These are phyloP conservation scores for Phytophthora niederhauseri DNA, from an alignment of 352 stramenopile species.

Conservation along the genomic window DNA sequence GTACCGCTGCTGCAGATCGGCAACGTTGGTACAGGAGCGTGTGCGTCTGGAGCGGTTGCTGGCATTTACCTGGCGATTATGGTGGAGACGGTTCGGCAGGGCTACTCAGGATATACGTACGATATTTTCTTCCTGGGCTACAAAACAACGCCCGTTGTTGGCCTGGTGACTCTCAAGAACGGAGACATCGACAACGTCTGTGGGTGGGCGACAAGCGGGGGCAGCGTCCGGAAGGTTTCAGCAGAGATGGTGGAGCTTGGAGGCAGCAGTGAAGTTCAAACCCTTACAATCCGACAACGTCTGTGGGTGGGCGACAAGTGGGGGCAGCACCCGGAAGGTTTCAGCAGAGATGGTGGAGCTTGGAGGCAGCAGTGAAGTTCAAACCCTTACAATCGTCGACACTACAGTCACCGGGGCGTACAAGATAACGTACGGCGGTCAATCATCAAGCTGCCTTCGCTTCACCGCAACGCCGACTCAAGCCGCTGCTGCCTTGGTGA, in stretches of 20 bases:
- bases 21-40: slow-evolving; percentile 54
- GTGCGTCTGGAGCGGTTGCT: slow-evolving; percentile 42
- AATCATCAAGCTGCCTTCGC: slow-evolving; percentile 44
- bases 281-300: slow-evolving; percentile 49
- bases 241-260: slow-evolving; percentile 50
- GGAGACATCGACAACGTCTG: slow-evolving; percentile 31
- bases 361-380: slow-evolving; percentile 71
- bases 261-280: slow-evolving; percentile 72
- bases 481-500: slow-evolving; percentile 39
- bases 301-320: slow-evolving; percentile 44
- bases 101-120: slow-evolving; percentile 62
- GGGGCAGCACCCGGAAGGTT: slow-evolving; percentile 48
- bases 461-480: slow-evolving; percentile 33
- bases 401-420: slow-evolving; percentile 28
- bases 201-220: slow-evolving; percentile 40
- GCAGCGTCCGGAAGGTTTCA: slow-evolving; percentile 48
- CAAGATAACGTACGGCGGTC: slow-evolving; percentile 56
- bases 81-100: slow-evolving; percentile 69
- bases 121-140: slow-evolving; percentile 79
- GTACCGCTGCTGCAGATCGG: slow-evolving; percentile 53
- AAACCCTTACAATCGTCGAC: slow-evolving; percentile 52
- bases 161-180: slow-evolving; percentile 29
- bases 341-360: slow-evolving; percentile 44
- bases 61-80: slow-evolving; percentile 61
- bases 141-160: slow-evolving; percentile 1